Evolutionary conservation across 2,329 filamentous ascomycete species (phyloP), one percentile per base, ranked within the genome.

Genomic region (Aspergillus vadensis): DNA sequence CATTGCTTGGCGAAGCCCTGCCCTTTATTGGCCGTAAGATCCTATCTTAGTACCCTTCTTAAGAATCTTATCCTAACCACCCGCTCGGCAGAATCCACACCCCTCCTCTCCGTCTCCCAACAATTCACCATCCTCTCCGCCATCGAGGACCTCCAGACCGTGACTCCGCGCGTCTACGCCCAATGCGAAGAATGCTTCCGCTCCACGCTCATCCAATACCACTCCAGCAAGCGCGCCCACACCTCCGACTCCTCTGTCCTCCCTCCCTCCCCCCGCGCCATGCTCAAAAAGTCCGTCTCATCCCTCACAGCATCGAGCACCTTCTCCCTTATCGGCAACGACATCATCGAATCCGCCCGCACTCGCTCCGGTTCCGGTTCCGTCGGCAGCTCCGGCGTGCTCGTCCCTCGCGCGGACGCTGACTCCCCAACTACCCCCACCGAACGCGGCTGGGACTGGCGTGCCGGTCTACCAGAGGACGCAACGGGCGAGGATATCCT

Each of bases 1-100:
- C 90, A 3, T 81, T 98, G 14, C 83, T 98, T 1, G 93, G 92
- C 55, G 94, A 98, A 77, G 87, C 89, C 0, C 85, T 94, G 3
- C 85, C 91, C 1, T 91, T 97, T 63, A 80, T 96, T 62, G 86
- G 88, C 69, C 82, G 82, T 81, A 72, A 74, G 75, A 74, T 19
- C 54, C 25, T 19, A 14, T 25, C 21, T 25, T 14, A 36, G 9
- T 15, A 14, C 21, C n/a, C 6, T 27, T 27, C 38, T 4, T 2
- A 21, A 19, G 15, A 43, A 25, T 8, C n/a, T 10, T 12, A 15
- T 25, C 2, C 14, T 44, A 44, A 38, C 47, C 44, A 36, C 15
- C 32, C 12, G 12, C 12, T 36, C 53, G 63, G 21, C 63, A 80
- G 79, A 85, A 72, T 81, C 87, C 23, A 81, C 80, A 17, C 80